Percentiles rank a stretch among this genome's conserved stretches.
Evolutionary conservation across 352 stramenopile genomes (phyloP).

Genomic region (Pythium dissimile): DNA sequence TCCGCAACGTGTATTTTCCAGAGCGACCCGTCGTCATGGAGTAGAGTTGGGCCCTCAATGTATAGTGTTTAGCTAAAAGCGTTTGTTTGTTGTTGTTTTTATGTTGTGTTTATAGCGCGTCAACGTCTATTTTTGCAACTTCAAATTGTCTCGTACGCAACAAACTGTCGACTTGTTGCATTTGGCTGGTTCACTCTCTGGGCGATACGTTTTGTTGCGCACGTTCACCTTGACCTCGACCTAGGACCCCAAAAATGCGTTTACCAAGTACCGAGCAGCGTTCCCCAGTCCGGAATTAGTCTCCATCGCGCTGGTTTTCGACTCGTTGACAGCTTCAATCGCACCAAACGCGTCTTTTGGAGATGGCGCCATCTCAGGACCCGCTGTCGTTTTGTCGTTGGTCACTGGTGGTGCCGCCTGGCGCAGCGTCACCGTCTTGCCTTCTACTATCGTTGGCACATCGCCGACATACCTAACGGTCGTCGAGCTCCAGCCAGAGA

Average conservation of each 20-base stretch:
- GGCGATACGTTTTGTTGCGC: too few relatives aligned
- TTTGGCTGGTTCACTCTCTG: too few relatives aligned
- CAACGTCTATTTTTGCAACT: too few relatives aligned
- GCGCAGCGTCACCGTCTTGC: conserved; percentile 1
- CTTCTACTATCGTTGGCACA: not conserved
- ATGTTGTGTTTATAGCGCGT: too few relatives aligned
- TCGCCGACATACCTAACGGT: not conserved
- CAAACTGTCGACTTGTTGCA: too few relatives aligned
- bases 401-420: not conserved
- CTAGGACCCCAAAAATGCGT: not conserved
- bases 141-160: too few relatives aligned
- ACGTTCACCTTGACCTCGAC: not conserved
- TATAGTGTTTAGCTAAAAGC: not conserved
- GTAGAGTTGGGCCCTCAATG: not conserved
- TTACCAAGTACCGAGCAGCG: not conserved
- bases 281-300: not conserved
- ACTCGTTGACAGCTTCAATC: not conserved
- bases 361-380: not conserved
- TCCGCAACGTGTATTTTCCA: conserved; percentile 15
- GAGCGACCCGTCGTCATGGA: conserved; percentile 4
- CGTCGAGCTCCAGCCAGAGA: conserved; percentile 1
- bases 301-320: not conserved
- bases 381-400: not conserved
- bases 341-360: not conserved
- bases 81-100: not conserved